phyloP scores from a whole-genome alignment of 2,329 filamentous ascomycete species.

The Colletotrichum lentis region DNA sequence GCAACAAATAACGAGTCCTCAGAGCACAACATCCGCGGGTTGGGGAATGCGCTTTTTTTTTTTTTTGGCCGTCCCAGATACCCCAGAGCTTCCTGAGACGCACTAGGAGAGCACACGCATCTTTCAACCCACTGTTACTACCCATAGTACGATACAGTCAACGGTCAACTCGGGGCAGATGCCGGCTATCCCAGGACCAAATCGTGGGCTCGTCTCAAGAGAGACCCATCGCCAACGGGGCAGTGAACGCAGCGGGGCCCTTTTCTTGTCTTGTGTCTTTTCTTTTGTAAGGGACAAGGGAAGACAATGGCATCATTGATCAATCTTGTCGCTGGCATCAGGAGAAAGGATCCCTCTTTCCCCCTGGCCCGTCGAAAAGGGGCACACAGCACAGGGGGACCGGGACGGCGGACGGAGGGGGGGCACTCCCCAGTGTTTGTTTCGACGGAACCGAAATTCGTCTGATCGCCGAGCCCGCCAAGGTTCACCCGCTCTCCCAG shows the following conservation, averaged over 20 bases:
- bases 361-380: constrained; percentile 9
- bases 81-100: constrained; percentile 6
- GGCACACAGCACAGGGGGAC: constrained; percentile 7
- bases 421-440: constrained; percentile 31
- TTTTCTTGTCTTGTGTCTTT: too few relatives aligned
- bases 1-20: not conserved
- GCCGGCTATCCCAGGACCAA: not conserved
- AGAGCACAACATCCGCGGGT: not conserved
- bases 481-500: constrained; percentile 14
- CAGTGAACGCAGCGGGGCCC: constrained; percentile 22
- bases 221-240: constrained; percentile 21
- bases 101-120: not conserved
- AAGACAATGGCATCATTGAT: constrained; percentile 3
- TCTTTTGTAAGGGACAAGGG: not conserved
- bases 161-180: constrained; percentile 7
- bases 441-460: constrained; percentile 32
- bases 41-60: not conserved
- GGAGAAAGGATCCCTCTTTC: not conserved
- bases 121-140: not conserved
- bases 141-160: not conserved
- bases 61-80: not conserved
- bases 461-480: constrained; percentile 28
- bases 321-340: constrained; percentile 3
- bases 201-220: constrained; percentile 9
- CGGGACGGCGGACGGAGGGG: not conserved